Base-by-base conservation (phyloP, 202 grass and related monocot genomes). In the Dendrocalamus latiflorus region DNA sequence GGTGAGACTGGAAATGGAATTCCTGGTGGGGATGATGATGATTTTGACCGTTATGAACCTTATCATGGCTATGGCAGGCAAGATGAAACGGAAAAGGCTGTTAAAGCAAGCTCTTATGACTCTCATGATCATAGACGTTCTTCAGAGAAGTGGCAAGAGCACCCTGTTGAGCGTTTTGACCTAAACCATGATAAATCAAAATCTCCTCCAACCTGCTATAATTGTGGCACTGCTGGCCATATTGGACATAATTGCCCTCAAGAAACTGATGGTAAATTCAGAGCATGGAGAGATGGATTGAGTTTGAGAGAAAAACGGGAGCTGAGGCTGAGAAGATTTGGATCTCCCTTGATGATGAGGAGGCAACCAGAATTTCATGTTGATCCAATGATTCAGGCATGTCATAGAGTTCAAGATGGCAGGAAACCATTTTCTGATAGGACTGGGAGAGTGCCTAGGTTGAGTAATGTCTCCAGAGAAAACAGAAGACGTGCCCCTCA, bases 51-150 rank as follows among this genome's bases (percentile, higher is more conserved):
- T 28, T 89, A 87, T 82, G 87, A 93, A 84, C 91, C 91, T 79
- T 89, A 93, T n/a, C 87, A 78, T 93, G 91, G 91, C 59, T 92
- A 82, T 68, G 16, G 44, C 14, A 81, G 66, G 58, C 85, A 80
- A 69, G 73, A 93, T 34, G 61, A 79, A 57, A 79, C 17, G n/a
- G 68, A 75, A 87, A 72, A 79, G 18, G 13, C 64, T 69, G 41
- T 43, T 26, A 93, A 85, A 56, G 77, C 60, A 75, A 64, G 36
- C 43, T 68, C 77, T 78, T 38, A 88, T 73, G 65, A 70, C 39
- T 78, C 89, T 38, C 10, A 1, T 65, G 60, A 81, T 37, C 72
- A n/a, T 58, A 61, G 47, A 55, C 68, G 2, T 68, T 75, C 60
- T 84, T 37, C 68, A 45, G 49, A 81, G 25, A 81, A 80, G 53